Conservation (phyloP, 2,329 filamentous ascomycete genomes). For the Ophiocordyceps camponoti-leonardi region DNA sequence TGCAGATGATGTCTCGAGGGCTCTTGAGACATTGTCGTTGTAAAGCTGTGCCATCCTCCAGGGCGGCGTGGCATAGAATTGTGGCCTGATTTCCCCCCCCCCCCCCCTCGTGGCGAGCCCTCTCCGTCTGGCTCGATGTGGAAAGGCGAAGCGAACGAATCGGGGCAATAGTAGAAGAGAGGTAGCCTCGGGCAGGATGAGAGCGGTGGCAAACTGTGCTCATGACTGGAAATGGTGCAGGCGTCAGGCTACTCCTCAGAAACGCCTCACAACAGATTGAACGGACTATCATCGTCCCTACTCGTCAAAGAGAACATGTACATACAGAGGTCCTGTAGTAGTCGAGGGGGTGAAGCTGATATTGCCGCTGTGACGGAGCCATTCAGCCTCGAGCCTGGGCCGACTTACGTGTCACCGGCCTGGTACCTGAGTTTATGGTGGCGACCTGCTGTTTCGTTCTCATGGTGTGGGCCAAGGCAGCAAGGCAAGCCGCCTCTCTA, state of each 20-base stretch:
- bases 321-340: neutral
- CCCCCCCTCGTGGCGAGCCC: neutral
- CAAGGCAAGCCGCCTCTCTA: neutral
- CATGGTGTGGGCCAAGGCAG: neutral
- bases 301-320: neutral
- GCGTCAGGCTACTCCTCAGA: neutral
- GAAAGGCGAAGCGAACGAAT: conserved; percentile 24
- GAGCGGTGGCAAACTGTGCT: neutral
- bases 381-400: neutral
- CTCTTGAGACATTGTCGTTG: neutral
- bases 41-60: neutral
- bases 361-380: neutral
- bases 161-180: conserved; percentile 1
- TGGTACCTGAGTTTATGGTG: neutral
- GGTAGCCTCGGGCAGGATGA: neutral
- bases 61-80: neutral
- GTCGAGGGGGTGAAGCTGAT: neutral
- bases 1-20: neutral
- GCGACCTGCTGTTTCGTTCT: neutral
- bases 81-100: conserved; percentile 1
- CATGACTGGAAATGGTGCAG: neutral
- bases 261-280: neutral
- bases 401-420: neutral
- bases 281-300: neutral
- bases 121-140: conserved; percentile 2